Evolutionary conservation across 2,329 filamentous ascomycete species (phyloP), one percentile per base, ranked within the genome.

Genomic region (Cercospora sp.): DNA sequence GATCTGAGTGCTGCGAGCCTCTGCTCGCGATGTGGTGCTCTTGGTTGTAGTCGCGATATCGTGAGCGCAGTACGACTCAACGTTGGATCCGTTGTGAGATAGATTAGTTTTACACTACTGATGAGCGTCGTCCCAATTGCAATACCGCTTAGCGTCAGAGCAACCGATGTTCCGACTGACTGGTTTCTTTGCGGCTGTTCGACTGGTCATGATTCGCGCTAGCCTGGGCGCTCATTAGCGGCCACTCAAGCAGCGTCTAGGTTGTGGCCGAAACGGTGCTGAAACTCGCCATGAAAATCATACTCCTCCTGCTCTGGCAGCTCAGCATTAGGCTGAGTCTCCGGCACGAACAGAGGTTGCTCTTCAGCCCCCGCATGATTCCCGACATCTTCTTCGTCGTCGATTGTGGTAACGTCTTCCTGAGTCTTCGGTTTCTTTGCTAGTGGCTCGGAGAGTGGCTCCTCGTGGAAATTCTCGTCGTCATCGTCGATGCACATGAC

Each of bases 221-320:
- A 16, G 49, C 21, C 18, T 51, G 3, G 49, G 49, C 12, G 10
- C 21, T 16, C 4, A 12, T 51, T 24, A 24, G 32, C 7, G 5
- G 28, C 16, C 6, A 21, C 16, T 43, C 60, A 18, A 3, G 40
- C 3, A 21, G 16, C 18, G 12, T 24, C 43, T 16, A 63, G 43
- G 7, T 63, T 63, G 45, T 55, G 28, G 10, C 61, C 45, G 12
- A 21, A 63, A n/a, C 61, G 26, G 28, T 18, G 30, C 8, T 30
- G 37, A 6, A 63, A 63, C 43, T 63, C 43, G 28, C n/a, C 43
- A n/a, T 26, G 34, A 12, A 37, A 63, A 30, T 63, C 45, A 21
- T 53, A 53, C 6, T 24, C 45, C 18, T 12, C 60, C 21, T 28
- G 9, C n/a, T n/a, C 40, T 8, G 13, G 24, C 26, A 26, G 18